A percentile compares a stretch with the other conserved stretches of the same genome.
These are phyloP conservation scores for Tylopilus balloui DNA, from an alignment of 768 basidiomycete genomes.

Conservation along the genomic window DNA sequence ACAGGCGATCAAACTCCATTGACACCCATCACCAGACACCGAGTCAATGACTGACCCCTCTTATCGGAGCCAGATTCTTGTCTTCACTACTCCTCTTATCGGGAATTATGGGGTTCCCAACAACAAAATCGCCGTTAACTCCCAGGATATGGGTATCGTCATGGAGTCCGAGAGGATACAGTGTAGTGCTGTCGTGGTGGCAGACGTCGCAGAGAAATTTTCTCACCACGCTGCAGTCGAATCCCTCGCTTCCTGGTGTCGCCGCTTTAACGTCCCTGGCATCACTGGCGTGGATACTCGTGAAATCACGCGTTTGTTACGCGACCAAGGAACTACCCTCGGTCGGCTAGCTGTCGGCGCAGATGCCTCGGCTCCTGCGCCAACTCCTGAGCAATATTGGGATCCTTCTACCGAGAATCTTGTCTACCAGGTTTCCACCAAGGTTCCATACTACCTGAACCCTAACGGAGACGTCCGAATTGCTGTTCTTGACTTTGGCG, in stretches of 20 bases:
- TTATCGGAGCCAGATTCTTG: conserved; percentile 95
- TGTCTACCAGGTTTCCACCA: conserved; percentile 89
- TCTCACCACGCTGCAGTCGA: conserved; percentile 95
- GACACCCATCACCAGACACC: conserved; percentile 60
- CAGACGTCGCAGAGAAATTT: conserved; percentile 91
- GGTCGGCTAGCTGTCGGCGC: conserved; percentile 83
- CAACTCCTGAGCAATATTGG: conserved; percentile 75
- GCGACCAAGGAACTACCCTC: conserved; percentile 96
- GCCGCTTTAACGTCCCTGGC: conserved; percentile 82
- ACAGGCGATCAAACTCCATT: conserved; percentile 5
- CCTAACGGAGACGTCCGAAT: conserved; percentile 84
- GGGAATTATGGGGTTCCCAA: conserved; percentile 96
- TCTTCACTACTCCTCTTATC: conserved; percentile 97
- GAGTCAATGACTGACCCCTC: conserved; percentile 99
- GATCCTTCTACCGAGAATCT: conserved; percentile 91
- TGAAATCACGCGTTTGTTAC: conserved; percentile 87
- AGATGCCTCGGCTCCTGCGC: conserved; percentile 58
- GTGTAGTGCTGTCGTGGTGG: conserved; percentile 88
- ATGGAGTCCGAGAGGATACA: conserved; percentile 89
- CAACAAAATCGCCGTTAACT: conserved; percentile 70
- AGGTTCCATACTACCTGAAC: conserved; percentile 79
- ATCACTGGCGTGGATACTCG: conserved; percentile 98
- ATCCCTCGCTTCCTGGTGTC: conserved; percentile 90
- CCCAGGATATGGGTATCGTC: conserved; percentile 76
- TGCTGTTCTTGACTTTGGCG: conserved; percentile 95